A percentile compares a stretch with the other conserved stretches of the same genome.
phyloP scores from a whole-genome alignment of 2,329 filamentous ascomycete species.

The Ciborinia camelliae region DNA sequence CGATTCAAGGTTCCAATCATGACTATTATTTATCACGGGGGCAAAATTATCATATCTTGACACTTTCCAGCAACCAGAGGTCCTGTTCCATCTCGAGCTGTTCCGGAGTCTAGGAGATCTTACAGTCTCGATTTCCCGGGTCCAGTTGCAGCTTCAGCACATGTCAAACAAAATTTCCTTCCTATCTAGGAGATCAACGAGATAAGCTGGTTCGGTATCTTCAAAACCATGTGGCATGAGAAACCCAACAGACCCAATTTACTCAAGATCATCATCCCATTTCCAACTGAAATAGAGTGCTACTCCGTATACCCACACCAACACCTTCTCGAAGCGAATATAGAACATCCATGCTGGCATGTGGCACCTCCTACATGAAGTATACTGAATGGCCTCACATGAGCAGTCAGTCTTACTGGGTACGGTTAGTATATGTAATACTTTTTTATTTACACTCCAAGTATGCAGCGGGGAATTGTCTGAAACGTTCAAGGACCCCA shows the following conservation, averaged over 20 bases:
- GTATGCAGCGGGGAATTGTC: neutral
- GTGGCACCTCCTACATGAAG: conserved; percentile 3
- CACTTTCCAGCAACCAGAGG: conserved; percentile 2
- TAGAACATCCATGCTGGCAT: conserved; percentile 10
- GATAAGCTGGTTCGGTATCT: conserved; percentile 1
- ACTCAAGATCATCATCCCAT: conserved; percentile 1
- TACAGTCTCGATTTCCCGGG: neutral
- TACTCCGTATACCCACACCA: neutral
- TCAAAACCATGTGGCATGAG: conserved; percentile 11
- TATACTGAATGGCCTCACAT: neutral
- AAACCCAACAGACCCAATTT: neutral
- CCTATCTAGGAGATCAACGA: conserved; percentile 17
- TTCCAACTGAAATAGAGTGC: conserved; percentile 2
- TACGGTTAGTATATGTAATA: neutral
- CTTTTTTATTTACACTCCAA: neutral
- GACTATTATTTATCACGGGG: neutral
- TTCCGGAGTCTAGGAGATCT: neutral
- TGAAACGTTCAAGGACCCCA: conserved; percentile 15
- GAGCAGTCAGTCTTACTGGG: neutral
- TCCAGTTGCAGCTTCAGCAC: neutral
- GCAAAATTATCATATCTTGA: neutral
- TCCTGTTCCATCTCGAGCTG: neutral
- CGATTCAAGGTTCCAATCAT: neutral
- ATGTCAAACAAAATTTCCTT: conserved; percentile 10
- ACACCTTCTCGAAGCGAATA: neutral